Conservation (phyloP, 2,329 filamentous ascomycete species). For the Colletotrichum orchidophilum region DNA sequence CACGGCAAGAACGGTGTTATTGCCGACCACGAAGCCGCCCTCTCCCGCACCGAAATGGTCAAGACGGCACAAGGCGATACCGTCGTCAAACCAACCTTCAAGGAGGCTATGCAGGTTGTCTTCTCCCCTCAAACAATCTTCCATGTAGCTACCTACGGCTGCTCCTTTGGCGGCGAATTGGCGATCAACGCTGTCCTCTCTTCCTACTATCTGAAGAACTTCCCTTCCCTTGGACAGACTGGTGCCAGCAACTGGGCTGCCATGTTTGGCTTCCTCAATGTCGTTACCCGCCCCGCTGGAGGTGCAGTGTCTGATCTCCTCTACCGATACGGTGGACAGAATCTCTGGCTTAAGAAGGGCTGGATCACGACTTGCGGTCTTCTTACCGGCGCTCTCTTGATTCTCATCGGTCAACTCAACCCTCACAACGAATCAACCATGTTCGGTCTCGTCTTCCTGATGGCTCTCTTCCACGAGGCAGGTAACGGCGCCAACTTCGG, state of each 20-base stretch:
- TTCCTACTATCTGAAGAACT: slow-evolving; percentile 68
- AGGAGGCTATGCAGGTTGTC: slow-evolving; percentile 55
- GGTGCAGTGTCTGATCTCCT: slow-evolving; percentile 64
- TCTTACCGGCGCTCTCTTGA: slow-evolving; percentile 65
- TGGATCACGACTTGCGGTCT: slow-evolving; percentile 73
- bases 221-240: slow-evolving; percentile 65
- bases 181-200: slow-evolving; percentile 69
- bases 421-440: slow-evolving; percentile 70
- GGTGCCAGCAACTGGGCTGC: slow-evolving; percentile 69
- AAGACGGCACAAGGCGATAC: slow-evolving; percentile 63
- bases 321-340: slow-evolving; percentile 50
- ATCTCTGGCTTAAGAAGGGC: slow-evolving; percentile 57
- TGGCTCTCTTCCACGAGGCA: slow-evolving; percentile 85
- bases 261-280: slow-evolving; percentile 80
- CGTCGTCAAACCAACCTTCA: slow-evolving; percentile 65
- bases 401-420: slow-evolving; percentile 72
- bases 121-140: slow-evolving; percentile 64
- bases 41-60: slow-evolving; percentile 61
- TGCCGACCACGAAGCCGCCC: slow-evolving; percentile 54
- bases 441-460: slow-evolving; percentile 79
- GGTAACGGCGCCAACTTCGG: slow-evolving; percentile 89
- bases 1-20: slow-evolving; percentile 47
- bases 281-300: slow-evolving; percentile 72
- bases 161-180: slow-evolving; percentile 71
- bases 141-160: slow-evolving; percentile 66